phyloP scores from a whole-genome alignment of 2,329 filamentous ascomycete genomes.

The Colletotrichum ledebouriae region DNA sequence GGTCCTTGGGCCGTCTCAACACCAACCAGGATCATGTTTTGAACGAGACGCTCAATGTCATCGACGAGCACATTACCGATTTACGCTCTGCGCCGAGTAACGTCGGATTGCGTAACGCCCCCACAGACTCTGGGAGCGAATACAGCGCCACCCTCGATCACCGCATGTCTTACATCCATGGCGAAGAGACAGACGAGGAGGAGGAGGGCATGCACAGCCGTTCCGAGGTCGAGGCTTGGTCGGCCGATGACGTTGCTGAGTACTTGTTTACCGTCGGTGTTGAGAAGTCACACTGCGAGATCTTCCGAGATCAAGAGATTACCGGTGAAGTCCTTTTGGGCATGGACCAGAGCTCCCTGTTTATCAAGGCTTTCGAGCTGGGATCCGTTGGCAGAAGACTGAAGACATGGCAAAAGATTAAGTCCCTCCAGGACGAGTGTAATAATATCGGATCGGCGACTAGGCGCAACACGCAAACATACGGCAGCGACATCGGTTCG shows the following conservation, averaged over 20 bases:
- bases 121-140: constrained; percentile 87
- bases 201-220: constrained; percentile 77
- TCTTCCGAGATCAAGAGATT: constrained; percentile 97
- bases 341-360: constrained; percentile 95
- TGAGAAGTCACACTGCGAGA: constrained; percentile 90
- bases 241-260: constrained; percentile 84
- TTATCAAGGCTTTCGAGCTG: constrained; percentile 95
- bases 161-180: constrained; percentile 90
- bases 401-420: constrained; percentile 98
- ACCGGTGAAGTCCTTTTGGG: constrained; percentile 91
- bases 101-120: constrained; percentile 64
- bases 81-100: constrained; percentile 71
- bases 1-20: constrained; percentile 54
- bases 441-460: constrained; percentile 62
- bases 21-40: constrained; percentile 78
- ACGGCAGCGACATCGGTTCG: constrained; percentile 70
- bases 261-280: constrained; percentile 89
- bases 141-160: constrained; percentile 85
- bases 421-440: constrained; percentile 89
- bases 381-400: constrained; percentile 90
- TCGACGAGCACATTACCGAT: constrained; percentile 96
- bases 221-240: constrained; percentile 84
- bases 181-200: constrained; percentile 95
- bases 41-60: constrained; percentile 94
- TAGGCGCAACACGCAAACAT: constrained; percentile 67